Base-by-base conservation (phyloP, 441 rosid genomes). In the Erodium trifolium region DNA sequence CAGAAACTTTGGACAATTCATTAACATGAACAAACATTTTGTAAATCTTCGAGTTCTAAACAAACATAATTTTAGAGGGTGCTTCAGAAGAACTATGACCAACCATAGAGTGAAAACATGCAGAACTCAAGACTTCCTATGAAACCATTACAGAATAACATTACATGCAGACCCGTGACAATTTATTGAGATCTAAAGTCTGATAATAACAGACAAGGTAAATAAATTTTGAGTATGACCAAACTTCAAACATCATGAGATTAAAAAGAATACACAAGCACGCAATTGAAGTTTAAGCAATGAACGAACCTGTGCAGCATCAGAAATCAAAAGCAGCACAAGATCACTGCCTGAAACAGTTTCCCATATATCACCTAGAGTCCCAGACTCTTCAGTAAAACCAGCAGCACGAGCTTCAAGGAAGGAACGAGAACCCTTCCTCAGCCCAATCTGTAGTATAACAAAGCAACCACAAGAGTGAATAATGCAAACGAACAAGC, bases 341-440 rank as follows among this genome's bases (percentile, higher is more conserved):
- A 91, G 98, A 81, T 91, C 98, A 66, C 97, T 93, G 73, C 90
- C 89, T 34, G 93, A 82, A 77, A 91, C 64, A 37, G 97, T 93
- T 78, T 93, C 98, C 85, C 85, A 91, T 29, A 91, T 91, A 67
- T 87, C 98, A 65, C 98, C 98, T 70, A 88, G 70, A 68, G 97
- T 91, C 47, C 93, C 95, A 77, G 34, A 87, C 73, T 89, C 97
- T 78, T 93, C 96, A 0, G 93, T 78, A 77, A 93, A 93, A 0
- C 97, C 92, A 62, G 87, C 93, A 65, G 87, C 86, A 51, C 92
- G 98, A 72, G 98, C 97, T 76, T 93, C 97, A 73, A 78, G 83
- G 76, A 88, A 91, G 8, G 98, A 93, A 4, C 86, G 76, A 64
- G 97, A 93, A n/a, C 96, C 97, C 82, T 82, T 91, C 76, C 96